Conservation (phyloP, 257 asterid species). For the Solanum bulbocastanum region DNA sequence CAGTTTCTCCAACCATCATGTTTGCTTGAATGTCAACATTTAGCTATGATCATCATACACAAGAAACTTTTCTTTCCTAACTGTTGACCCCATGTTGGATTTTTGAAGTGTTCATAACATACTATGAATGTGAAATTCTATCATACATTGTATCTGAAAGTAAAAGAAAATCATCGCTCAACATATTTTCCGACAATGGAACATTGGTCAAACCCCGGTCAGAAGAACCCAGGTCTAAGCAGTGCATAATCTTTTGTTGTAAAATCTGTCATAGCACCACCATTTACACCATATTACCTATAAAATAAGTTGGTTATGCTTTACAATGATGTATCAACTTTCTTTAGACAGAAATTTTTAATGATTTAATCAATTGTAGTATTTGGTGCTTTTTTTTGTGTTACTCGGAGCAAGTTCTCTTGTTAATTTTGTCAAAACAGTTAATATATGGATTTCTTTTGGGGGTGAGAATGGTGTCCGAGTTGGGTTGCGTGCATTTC, state of each 20-base stretch:
- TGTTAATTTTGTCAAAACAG: background rate
- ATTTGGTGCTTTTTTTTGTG: background rate
- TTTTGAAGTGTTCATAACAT: background rate
- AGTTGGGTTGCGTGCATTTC: background rate
- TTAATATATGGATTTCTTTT: background rate
- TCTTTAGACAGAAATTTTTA: background rate
- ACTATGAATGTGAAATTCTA: background rate
- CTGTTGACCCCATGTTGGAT: background rate
- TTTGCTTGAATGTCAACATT: background rate
- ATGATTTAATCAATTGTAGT: background rate
- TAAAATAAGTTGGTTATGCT: background rate
- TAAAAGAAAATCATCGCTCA: background rate
- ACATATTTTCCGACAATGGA: background rate
- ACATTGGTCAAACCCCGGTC: background rate
- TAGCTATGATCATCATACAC: background rate
- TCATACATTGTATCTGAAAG: background rate
- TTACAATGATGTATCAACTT: background rate
- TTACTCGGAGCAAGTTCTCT: background rate
- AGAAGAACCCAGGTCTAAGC: background rate
- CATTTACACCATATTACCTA: background rate
- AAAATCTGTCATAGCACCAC: background rate
- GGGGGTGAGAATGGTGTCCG: background rate
- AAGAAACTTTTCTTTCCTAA: background rate
- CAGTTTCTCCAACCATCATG: constrained; percentile 15
- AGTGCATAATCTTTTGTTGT: background rate